Conservation (phyloP, 108 stramenopile genomes). For the Cylindrotheca closterium region DNA sequence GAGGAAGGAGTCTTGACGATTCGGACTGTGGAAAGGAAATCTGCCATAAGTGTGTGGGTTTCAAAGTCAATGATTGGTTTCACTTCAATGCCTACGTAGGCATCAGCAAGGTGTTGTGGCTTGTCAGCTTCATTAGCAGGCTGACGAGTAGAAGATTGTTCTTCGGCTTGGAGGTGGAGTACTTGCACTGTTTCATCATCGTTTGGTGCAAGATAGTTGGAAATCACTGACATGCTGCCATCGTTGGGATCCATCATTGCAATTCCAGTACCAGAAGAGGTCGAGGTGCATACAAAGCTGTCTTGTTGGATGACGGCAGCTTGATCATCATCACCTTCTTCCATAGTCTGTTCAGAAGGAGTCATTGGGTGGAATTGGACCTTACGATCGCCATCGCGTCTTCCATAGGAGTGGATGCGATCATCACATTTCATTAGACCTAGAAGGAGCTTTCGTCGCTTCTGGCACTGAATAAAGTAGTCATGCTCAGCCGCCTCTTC, state of each 20-base stretch:
- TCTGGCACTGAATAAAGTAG: slow-evolving; percentile 25
- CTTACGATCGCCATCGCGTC: no score
- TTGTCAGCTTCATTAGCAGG: no score
- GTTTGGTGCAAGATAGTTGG: slow-evolving; percentile 27
- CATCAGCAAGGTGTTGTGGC: slow-evolving; percentile 23
- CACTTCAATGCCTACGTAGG: slow-evolving; percentile 51
- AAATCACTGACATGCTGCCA: slow-evolving; percentile 39
- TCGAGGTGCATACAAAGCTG: slow-evolving; percentile 43
- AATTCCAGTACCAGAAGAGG: slow-evolving; percentile 39
- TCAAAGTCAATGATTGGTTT: slow-evolving; percentile 20
- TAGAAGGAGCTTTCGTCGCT: slow-evolving; percentile 32
- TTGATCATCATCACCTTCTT: no score
- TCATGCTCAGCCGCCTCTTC: slow-evolving; percentile 2
- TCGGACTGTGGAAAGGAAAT: slow-evolving; percentile 26
- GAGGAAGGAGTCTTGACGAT: not conserved
- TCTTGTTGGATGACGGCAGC: slow-evolving; percentile 31
- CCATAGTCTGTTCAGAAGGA: no score
- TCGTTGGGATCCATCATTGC: slow-evolving; percentile 61
- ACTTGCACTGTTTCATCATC: no score
- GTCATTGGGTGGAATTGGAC: no score
- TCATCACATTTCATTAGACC: slow-evolving; percentile 18
- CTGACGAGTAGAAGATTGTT: no score
- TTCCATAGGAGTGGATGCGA: slow-evolving; percentile 17
- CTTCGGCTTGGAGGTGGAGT: no score
- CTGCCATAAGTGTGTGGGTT: slow-evolving; percentile 32